Percentiles rank a stretch among this genome's conserved stretches.
These are phyloP conservation scores for Trypanosoma caninum DNA, from an alignment of 208 protist species.

Conservation along the genomic window DNA sequence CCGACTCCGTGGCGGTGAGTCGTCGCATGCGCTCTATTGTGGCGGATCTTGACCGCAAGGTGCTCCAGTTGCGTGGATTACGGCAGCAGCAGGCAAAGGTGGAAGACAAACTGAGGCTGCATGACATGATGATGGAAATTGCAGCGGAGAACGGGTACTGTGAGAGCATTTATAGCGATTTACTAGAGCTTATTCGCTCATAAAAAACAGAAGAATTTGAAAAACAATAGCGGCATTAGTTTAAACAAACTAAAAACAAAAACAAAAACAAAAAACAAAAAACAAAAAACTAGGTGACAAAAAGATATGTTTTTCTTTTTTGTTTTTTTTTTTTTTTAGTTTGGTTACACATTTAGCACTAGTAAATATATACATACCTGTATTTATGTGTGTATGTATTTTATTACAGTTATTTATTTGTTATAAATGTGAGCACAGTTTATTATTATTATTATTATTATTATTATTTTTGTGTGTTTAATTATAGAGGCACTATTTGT, in stretches of 20 bases:
- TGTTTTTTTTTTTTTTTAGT: neutral
- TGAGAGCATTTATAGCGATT: conserved; percentile 57
- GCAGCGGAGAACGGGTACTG: conserved; percentile 69
- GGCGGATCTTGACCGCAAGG: conserved; percentile 53
- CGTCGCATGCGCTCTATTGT: conserved; percentile 62
- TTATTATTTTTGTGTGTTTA: neutral
- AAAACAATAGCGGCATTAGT: too few species aligned
- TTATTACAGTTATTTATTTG: too few species aligned
- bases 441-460: neutral
- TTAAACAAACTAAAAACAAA: neutral
- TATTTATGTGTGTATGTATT: too few species aligned
- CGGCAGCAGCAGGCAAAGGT: conserved; percentile 45
- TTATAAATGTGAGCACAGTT: too few species aligned
- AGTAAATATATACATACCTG: too few species aligned
- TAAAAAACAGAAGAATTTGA: conserved; percentile 14
- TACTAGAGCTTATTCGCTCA: conserved; percentile 51
- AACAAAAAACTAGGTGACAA: conserved; percentile 1
- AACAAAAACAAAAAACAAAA: neutral
- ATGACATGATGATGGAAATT: conserved; percentile 68
- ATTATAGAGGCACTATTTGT: neutral
- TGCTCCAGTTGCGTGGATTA: conserved; percentile 55
- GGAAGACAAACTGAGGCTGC: conserved; percentile 38
- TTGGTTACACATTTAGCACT: too few species aligned
- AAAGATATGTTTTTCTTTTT: neutral
- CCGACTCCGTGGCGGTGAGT: conserved; percentile 57